Percentiles rank a stretch among this genome's conserved stretches.
Conservation (phyloP, 108 stramenopile genomes). For the Aureococcus anophagefferens region DNA sequence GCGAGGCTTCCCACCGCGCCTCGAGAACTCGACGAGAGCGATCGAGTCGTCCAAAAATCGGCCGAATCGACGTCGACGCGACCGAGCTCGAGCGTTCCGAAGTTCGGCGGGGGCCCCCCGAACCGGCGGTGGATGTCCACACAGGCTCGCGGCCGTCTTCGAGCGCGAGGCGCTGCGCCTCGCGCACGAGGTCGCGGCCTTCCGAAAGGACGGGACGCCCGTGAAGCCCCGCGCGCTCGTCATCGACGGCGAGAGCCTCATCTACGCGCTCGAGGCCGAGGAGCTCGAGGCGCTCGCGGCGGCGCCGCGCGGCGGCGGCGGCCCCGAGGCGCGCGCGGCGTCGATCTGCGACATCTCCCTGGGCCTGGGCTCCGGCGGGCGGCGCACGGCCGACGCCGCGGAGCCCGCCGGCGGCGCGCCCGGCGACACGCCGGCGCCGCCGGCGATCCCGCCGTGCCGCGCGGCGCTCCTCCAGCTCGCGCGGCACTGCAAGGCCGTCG, state of each 20-base stretch:
- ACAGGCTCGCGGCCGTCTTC: too few relatives aligned
- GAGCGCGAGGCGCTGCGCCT: too few relatives aligned
- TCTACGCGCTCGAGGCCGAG: background rate
- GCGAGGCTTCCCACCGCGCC: too few relatives aligned
- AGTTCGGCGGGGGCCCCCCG: too few relatives aligned
- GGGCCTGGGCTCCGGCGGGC: too few relatives aligned
- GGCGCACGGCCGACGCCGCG: background rate
- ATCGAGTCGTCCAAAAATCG: too few relatives aligned
- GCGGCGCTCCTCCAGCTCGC: constrained; percentile 18
- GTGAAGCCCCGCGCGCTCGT: constrained; percentile 45
- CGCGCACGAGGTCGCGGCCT: too few relatives aligned
- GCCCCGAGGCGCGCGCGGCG: background rate
- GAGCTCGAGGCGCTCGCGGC: background rate
- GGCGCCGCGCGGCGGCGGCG: background rate
- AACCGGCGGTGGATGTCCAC: too few relatives aligned
- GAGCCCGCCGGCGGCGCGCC: background rate
- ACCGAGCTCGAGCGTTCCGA: too few relatives aligned
- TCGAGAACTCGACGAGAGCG: too few relatives aligned
- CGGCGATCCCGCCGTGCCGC: background rate
- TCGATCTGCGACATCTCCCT: too few relatives aligned
- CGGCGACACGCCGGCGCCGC: background rate
- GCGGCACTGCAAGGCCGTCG: constrained; percentile 32
- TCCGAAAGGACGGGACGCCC: constrained; percentile 85
- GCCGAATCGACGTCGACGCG: too few relatives aligned
- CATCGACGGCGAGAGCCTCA: background rate